Conservation (phyloP, 345 rosid species). For the Raphanus raphanistrum region DNA sequence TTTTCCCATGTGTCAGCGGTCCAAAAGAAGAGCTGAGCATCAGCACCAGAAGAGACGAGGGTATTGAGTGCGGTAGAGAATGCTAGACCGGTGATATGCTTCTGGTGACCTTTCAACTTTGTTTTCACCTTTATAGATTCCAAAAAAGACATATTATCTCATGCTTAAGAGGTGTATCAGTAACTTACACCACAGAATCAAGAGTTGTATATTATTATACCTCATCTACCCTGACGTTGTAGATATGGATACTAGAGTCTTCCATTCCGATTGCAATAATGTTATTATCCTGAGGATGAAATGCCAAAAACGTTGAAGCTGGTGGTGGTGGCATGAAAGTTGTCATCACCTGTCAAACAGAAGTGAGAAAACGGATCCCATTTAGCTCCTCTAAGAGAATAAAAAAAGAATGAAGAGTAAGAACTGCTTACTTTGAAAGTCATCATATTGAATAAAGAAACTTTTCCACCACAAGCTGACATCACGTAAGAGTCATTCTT, state of each 20-base stretch:
- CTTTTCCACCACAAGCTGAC: conserved; percentile 63
- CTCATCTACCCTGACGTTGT: conserved; percentile 62
- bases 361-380: neutral
- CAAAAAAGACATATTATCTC: neutral
- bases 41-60: conserved; percentile 84
- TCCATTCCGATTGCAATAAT: conserved; percentile 62
- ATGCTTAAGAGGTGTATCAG: neutral
- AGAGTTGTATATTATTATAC: conserved; percentile 21
- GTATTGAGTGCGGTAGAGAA: conserved; percentile 59
- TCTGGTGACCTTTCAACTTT: conserved; percentile 75
- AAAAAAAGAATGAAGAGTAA: neutral
- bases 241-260: conserved; percentile 55
- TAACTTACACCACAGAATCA: neutral
- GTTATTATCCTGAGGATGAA: conserved; percentile 60
- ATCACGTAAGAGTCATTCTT: conserved; percentile 63
- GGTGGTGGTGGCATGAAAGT: conserved; percentile 65
- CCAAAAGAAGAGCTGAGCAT: conserved; percentile 85
- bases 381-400: neutral
- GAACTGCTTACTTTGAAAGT: conserved; percentile 47
- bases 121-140: conserved; percentile 54
- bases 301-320: conserved; percentile 56
- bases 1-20: conserved; percentile 76
- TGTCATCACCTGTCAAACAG: conserved; percentile 52
- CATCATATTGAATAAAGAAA: conserved; percentile 61
- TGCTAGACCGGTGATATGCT: conserved; percentile 75